Evolutionary conservation across 1,284 basidiomycete genomes (phyloP).

Genomic region (Meripilus lineatus): DNA sequence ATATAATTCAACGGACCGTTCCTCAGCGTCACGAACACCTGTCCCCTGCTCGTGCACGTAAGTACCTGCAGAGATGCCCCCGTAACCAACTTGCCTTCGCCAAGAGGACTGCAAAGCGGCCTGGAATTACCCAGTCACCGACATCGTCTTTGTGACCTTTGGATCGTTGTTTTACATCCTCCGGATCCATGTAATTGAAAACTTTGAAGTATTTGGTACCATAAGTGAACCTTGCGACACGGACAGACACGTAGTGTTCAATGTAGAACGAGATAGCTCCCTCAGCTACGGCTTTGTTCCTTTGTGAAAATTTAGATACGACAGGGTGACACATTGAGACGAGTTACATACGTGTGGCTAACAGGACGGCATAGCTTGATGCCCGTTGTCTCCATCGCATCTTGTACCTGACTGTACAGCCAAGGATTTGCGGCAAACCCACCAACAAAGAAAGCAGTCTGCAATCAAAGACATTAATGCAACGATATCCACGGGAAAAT

Average conservation of each 20-base stretch:
- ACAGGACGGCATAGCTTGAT: slow-evolving; percentile 40
- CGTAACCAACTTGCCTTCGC: too few species aligned
- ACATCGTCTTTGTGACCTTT: too few species aligned
- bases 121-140: not conserved
- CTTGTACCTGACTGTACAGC: slow-evolving; percentile 27
- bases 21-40: not conserved
- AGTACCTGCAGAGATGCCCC: too few species aligned
- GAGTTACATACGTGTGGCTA: slow-evolving; percentile 34
- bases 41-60: too few species aligned
- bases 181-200: not conserved
- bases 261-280: not conserved
- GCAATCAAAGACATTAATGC: not conserved
- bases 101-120: not conserved
- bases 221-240: not conserved
- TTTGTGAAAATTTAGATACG: not conserved
- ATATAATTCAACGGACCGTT: slow-evolving; percentile 25
- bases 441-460: slow-evolving; percentile 36
- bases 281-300: not conserved
- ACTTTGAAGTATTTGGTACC: not conserved
- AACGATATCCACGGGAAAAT: not conserved
- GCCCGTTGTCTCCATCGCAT: slow-evolving; percentile 22
- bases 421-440: slow-evolving; percentile 37
- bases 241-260: not conserved
- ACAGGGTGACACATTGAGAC: too few species aligned
- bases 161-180: not conserved